A percentile compares a stretch with the other conserved stretches of the same genome.
Conservation (phyloP, 306 rosid genomes). For the Trifolium repens region DNA sequence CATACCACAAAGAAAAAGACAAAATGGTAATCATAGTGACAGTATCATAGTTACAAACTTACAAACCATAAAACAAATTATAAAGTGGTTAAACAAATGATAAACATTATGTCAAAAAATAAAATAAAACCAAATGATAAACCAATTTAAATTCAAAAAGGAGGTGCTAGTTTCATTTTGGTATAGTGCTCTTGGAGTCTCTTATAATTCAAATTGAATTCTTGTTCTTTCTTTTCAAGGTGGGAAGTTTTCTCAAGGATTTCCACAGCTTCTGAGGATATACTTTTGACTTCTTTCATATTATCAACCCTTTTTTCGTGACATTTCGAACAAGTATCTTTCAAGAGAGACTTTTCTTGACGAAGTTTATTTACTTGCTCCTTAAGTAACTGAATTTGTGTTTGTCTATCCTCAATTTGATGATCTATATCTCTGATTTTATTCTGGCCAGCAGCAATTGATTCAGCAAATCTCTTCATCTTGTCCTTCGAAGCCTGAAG, state of each 20-base stretch:
- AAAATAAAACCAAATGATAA: too few relatives aligned
- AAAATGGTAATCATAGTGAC: neutral
- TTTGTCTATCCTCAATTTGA: neutral
- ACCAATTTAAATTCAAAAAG: neutral
- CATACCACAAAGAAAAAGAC: too few relatives aligned
- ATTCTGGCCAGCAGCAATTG: neutral
- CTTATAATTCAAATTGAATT: neutral
- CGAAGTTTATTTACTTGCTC: neutral
- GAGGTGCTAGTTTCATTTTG: neutral
- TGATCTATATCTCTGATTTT: neutral
- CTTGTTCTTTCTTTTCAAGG: neutral
- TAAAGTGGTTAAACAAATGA: neutral
- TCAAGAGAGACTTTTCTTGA: neutral
- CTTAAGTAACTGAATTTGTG: neutral
- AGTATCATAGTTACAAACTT: too few relatives aligned
- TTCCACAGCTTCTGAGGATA: neutral
- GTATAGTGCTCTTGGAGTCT: neutral
- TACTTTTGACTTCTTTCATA: neutral
- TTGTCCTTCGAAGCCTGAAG: neutral
- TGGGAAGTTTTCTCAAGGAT: slow-evolving; percentile 3
- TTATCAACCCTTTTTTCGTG: neutral
- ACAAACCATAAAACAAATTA: too few relatives aligned
- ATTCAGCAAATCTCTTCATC: neutral
- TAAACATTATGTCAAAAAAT: neutral
- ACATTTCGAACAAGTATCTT: slow-evolving; percentile 7